Percentiles rank a stretch among this genome's conserved stretches.
Evolutionary conservation across 2,329 filamentous ascomycete genomes (phyloP).

Genomic region (Cyclaneusma minus): DNA sequence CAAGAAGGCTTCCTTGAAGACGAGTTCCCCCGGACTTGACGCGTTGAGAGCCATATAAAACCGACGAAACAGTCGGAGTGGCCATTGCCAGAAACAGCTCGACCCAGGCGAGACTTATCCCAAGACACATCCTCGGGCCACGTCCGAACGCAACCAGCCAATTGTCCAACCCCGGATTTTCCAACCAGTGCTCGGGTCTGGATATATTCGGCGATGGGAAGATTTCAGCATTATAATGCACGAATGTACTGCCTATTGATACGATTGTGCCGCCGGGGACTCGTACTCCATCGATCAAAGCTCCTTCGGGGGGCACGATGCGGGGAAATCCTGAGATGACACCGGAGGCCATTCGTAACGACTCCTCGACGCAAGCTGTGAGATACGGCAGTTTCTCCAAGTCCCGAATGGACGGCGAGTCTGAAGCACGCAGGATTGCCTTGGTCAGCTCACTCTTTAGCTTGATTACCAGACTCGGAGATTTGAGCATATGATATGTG

Average conservation of each 20-base stretch:
- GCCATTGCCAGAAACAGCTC: too few relatives aligned
- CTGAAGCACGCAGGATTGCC: slow-evolving; percentile 20
- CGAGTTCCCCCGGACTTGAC: too few relatives aligned
- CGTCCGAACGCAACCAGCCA: slow-evolving; percentile 27
- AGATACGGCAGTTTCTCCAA: slow-evolving; percentile 19
- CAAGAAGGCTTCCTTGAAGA: too few relatives aligned
- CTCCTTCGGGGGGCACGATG: too few relatives aligned
- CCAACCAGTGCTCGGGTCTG: slow-evolving; percentile 1
- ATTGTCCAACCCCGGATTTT: slow-evolving; percentile 16
- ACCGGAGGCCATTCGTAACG: slow-evolving; percentile 2
- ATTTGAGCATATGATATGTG: slow-evolving; percentile 23
- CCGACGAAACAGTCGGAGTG: too few relatives aligned
- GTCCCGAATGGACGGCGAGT: slow-evolving; percentile 16
- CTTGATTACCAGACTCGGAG: slow-evolving; percentile 16
- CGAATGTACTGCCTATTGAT: slow-evolving; percentile 5
- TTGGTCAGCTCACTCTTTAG: slow-evolving; percentile 22
- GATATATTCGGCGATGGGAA: too few relatives aligned
- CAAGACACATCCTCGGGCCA: slow-evolving; percentile 24
- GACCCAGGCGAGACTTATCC: slow-evolving; percentile 19
- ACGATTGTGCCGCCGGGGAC: slow-evolving; percentile 2
- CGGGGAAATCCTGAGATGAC: slow-evolving; percentile 10
- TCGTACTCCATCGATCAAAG: too few relatives aligned
- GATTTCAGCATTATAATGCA: slow-evolving; percentile 14
- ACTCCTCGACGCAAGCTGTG: slow-evolving; percentile 1
- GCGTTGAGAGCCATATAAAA: too few relatives aligned